phyloP scores from a whole-genome alignment of 2,329 filamentous ascomycete species.

The Paracamarosporium sp. region DNA sequence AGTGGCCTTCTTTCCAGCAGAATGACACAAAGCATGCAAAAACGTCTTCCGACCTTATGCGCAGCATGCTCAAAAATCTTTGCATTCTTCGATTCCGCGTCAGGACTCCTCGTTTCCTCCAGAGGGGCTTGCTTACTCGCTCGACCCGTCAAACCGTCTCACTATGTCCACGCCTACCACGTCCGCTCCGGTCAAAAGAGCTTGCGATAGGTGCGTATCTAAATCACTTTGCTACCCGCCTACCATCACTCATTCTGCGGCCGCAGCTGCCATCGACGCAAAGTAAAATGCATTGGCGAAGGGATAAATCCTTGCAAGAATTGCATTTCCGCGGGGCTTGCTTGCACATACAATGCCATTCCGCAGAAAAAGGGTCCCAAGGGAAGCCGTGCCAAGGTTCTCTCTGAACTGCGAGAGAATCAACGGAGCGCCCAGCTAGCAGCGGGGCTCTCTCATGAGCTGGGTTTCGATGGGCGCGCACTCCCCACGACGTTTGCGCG shows the following conservation, averaged over 20 bases:
- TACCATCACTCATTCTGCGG: slow-evolving; percentile 17
- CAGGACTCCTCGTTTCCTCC: slow-evolving; percentile 27
- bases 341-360: slow-evolving; percentile 70
- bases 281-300: slow-evolving; percentile 60
- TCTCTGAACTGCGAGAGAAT: slow-evolving; percentile 66
- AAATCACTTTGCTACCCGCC: slow-evolving; percentile 11
- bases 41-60: slow-evolving; percentile 32
- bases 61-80: slow-evolving; percentile 35
- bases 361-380: slow-evolving; percentile 71
- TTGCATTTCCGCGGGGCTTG: slow-evolving; percentile 64
- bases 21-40: slow-evolving; percentile 43
- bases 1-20: slow-evolving; percentile 38
- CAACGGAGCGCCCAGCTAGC: slow-evolving; percentile 54
- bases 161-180: slow-evolving; percentile 41
- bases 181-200: slow-evolving; percentile 48
- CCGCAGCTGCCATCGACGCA: slow-evolving; percentile 54
- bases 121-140: slow-evolving; percentile 30
- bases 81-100: slow-evolving; percentile 36
- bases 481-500: slow-evolving; percentile 53
- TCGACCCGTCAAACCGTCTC: slow-evolving; percentile 24
- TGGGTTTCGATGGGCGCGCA: slow-evolving; percentile 50
- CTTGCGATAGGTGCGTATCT: slow-evolving; percentile 49
- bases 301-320: slow-evolving; percentile 65
- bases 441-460: slow-evolving; percentile 46
- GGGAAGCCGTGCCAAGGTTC: slow-evolving; percentile 67